Base-by-base conservation (phyloP, 129 eudicot species). In the Lactuca sativa region DNA sequence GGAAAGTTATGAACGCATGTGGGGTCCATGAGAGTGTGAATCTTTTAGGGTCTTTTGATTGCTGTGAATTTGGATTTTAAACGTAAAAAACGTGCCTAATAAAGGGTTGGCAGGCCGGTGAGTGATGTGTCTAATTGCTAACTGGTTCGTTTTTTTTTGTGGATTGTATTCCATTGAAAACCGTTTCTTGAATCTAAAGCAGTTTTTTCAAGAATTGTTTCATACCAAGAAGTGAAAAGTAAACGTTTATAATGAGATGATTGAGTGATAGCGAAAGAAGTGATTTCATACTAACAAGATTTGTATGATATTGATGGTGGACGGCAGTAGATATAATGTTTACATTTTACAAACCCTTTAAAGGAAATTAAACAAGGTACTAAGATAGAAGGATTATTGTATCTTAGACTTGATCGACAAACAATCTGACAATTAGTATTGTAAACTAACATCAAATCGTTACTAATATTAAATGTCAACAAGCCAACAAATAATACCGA, bases 11-110 rank as follows among this genome's bases (percentile, higher is more conserved):
- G 21, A 33, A 21, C 2, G 15, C 61, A 25, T 34, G n/a, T 37
- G 44, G 44, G 44, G 44, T 40, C 7, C 44, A 6, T 40, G 44
- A 6, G 44, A 40, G 38, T 36, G 2, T 36, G 38, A 6, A 4
- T 40, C 44, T 44, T 33, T 43, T 6, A 36, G 2, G 4, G 12
- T 18, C n/a, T 41, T 68, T 33, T 4, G 51, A 10, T 9, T 44
- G 14, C 14, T 44, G 17, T 49, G 53, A 47, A 59, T 66, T 44
- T 74, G 66, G 49, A 33, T 61, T 59, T 13, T 5, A 41, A 53
- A 76, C 70, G 75, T 40, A 5, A 76, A 67, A 76, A 52, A 32
- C 52, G 65, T 76, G 75, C 81, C 75, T 76, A 76, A 65, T 33
- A n/a, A 49, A 48, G 59, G 74, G 56, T 59, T 16, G 56, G 74